Evolutionary conservation across 441 rosid species (phyloP), one percentile per base, ranked within the genome.

Genomic region (Erodium moschatum): DNA sequence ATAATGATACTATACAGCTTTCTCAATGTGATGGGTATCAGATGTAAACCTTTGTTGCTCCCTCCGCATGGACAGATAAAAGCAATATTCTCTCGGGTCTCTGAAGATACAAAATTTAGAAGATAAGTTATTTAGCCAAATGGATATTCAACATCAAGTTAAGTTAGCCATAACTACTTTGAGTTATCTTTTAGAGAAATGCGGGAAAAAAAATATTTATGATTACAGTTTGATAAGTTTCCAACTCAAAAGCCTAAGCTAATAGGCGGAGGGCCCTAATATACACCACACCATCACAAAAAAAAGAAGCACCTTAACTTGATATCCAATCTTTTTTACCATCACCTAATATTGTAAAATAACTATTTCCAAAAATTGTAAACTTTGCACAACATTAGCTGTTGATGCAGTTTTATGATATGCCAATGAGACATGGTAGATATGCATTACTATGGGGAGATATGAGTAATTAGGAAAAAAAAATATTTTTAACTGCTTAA

Each of bases 41-140:
- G 75, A 42, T 68, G 69, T 67, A 69, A 76, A 94, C 99, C 97
- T 94, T 91, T 64, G 86, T 94, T 71, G 97, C 94, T 76, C 97
- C 96, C 77, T 89, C 97, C 15, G 99, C 91, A 74, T 69, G 82
- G 66, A 82, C 77, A 40, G 91, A 88, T 71, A 94, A 78, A 78
- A 84, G 81, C 81, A 94, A 71, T 35, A 80, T 86, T 81, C 97
- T 89, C 79, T 89, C 97, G 8, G 96, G 92, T 78, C 84, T 94
- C 99, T 94, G 97, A 72, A 77, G 75, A 66, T 50, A 76, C 5
- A 12, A 61, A 27, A 19, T 58, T 20, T 1, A 61, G 6, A 24
- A 61, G 64, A 29, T 29, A 29, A 29, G 31, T 61, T 61, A 61
- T 61, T 27, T 24, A 27, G 29, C 64, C 64, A 61, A 21, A 61